phyloP scores from a whole-genome alignment of 805 yeast genomes.

The Kodamaea hsintzibuensis region DNA sequence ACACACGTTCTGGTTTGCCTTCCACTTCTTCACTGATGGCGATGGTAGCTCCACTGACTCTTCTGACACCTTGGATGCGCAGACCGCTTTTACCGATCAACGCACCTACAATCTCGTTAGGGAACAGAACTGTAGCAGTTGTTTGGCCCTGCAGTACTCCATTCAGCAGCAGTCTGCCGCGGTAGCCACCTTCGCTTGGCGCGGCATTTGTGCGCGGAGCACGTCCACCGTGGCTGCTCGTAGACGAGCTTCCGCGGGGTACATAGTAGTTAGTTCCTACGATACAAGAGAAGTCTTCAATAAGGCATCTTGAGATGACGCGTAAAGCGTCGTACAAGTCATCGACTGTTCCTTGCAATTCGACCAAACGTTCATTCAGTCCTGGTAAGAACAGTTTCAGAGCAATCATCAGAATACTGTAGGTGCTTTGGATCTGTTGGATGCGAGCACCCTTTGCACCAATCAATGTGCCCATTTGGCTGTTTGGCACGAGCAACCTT shows the following conservation, averaged over 20 bases:
- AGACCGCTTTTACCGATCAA: constrained; percentile 84
- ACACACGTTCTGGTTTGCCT: constrained; percentile 62
- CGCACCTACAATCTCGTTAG: constrained; percentile 85
- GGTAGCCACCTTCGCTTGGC: neutral
- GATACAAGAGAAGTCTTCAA: constrained; percentile 71
- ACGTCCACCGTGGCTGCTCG: neutral
- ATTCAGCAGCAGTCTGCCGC: constrained; percentile 5
- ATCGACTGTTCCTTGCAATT: constrained; percentile 76
- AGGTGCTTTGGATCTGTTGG: constrained; percentile 70
- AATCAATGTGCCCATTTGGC: constrained; percentile 85
- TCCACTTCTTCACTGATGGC: constrained; percentile 71
- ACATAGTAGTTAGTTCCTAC: constrained; percentile 64
- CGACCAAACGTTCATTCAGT: constrained; percentile 84
- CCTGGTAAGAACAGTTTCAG: constrained; percentile 80
- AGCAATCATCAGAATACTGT: constrained; percentile 78
- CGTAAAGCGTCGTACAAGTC: constrained; percentile 57
- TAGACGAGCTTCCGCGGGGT: constrained; percentile 35
- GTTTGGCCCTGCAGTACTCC: constrained; percentile 1
- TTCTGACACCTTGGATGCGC: constrained; percentile 82
- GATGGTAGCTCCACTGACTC: constrained; percentile 75
- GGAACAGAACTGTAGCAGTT: constrained; percentile 39
- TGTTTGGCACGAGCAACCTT: constrained; percentile 76
- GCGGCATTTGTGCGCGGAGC: constrained; percentile 1
- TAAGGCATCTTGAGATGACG: constrained; percentile 65
- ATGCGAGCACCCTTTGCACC: constrained; percentile 83